These are phyloP conservation scores for Dissoconium aciculare DNA, from an alignment of 2,329 filamentous ascomycete species.

Conservation along the genomic window DNA sequence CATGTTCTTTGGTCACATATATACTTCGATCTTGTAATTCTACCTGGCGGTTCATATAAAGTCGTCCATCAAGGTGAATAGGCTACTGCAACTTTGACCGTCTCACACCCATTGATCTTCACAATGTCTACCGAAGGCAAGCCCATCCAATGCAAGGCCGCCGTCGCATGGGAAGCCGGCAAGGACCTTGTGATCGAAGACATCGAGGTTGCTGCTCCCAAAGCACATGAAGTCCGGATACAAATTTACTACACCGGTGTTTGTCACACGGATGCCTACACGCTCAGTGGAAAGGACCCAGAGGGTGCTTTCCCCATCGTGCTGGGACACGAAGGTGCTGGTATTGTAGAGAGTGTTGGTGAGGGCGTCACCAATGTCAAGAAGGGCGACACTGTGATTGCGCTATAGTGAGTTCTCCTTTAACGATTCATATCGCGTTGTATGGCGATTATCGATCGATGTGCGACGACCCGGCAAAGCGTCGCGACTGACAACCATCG, in stretches of 20 bases:
- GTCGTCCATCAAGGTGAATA: no score
- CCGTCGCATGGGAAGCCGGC: slow-evolving; percentile 92
- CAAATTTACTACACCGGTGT: slow-evolving; percentile 96
- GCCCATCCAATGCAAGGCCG: slow-evolving; percentile 82
- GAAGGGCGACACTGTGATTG: slow-evolving; percentile 78
- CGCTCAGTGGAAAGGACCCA: slow-evolving; percentile 87
- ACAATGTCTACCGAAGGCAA: slow-evolving; percentile 47
- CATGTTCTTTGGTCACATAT: no score
- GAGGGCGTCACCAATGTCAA: slow-evolving; percentile 93
- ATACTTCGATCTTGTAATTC: no score
- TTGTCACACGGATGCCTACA: slow-evolving; percentile 91
- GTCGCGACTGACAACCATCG: slow-evolving; percentile 12
- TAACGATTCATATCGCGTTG: slow-evolving; percentile 2
- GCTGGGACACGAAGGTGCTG: slow-evolving; percentile 80
- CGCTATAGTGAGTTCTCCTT: slow-evolving; percentile 53
- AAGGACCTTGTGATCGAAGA: slow-evolving; percentile 82
- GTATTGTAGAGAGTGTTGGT: slow-evolving; percentile 82
- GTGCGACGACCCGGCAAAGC: slow-evolving; percentile 16
- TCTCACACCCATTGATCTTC: no score
- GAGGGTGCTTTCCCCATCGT: slow-evolving; percentile 87
- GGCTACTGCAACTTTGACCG: no score
- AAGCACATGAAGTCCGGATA: slow-evolving; percentile 89
- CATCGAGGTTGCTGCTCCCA: slow-evolving; percentile 77
- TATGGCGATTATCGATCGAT: slow-evolving; percentile 7
- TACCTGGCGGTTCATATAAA: no score